Percentiles rank a stretch among this genome's conserved stretches.
phyloP scores from a whole-genome alignment of 179 eudicot genomes.

The Drosera spatulata region DNA sequence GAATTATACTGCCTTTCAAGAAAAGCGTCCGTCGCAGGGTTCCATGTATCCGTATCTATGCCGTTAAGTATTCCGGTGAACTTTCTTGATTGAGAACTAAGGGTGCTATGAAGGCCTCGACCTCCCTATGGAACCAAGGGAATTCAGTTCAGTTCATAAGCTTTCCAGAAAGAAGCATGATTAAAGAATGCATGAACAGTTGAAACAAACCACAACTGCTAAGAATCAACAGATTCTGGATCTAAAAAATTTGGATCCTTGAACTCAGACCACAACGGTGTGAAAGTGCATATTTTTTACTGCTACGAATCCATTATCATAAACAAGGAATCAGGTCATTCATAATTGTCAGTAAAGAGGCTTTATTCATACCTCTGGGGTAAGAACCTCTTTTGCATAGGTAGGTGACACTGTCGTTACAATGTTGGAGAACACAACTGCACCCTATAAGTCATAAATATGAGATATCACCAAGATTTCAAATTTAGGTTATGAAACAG shows the following conservation, averaged over 20 bases:
- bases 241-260: no score
- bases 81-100: constrained; percentile 69
- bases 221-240: no score
- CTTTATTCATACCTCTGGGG: constrained; percentile 54
- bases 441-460: constrained; percentile 52
- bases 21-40: constrained; percentile 77
- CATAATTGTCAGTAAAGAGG: neutral
- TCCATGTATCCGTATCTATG: constrained; percentile 91
- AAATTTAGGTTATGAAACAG: neutral
- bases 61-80: constrained; percentile 91
- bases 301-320: no score
- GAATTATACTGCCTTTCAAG: constrained; percentile 68
- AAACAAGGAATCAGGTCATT: neutral
- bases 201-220: no score
- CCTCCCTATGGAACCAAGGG: constrained; percentile 51
- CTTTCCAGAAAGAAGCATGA: no score
- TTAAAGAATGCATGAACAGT: no score
- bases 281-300: no score
- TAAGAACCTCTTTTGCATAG: constrained; percentile 83
- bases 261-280: no score
- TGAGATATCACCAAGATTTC: constrained; percentile 7
- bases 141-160: neutral
- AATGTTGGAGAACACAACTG: constrained; percentile 91
- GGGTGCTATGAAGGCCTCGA: constrained; percentile 73
- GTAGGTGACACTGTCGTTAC: constrained; percentile 98